Base-by-base conservation (phyloP, 371 early-diverging fungal species). In the Mortierella sp. region DNA sequence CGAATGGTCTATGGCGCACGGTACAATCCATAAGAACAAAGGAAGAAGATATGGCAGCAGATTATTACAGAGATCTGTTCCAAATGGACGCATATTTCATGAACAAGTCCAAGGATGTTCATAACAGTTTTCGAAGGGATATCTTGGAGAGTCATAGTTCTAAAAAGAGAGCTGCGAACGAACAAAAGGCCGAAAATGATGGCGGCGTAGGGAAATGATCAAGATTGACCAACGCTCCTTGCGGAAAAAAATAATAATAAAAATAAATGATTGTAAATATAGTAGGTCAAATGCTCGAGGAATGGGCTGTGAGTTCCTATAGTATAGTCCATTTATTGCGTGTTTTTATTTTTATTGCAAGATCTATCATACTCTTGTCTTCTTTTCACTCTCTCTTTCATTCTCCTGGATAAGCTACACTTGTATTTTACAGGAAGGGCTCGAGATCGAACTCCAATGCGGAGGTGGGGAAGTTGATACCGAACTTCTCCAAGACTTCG, bases 391-490 rank as follows among this genome's bases (percentile, higher is more conserved):
- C 10, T 63, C 12, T 22, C 45, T 12, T 47, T 49, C 28, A 47
- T 16, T 43, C 22, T 43, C 28, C 30, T 22, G 26, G 18, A 37
- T 24, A 22, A 30, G 58, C 35, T 60, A 39, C 61, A 10, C 40
- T 39, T 60, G 26, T 37, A 39, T 43, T 72, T 90, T 92, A 98
- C 78, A 98, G 85, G 90, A 99, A 97, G 61, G 95, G 96, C 88
- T 98, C 99, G 64, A 99, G 86, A 86, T 96, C 95, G 76, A 98
- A 89, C 90, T 99, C 99, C 68, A 99, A 83, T 40, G 94, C 93
- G 39, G 97, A 94, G 70, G 92, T 91, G n/a, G 97, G 97, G 83
- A 92, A 93, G 32, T 85, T 84, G 68, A 98, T 88, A 70, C 95
- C 96, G 84, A 94, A 99, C 85, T 92, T 93, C 61, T 87, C 87